Base-by-base conservation (phyloP, 2,329 filamentous ascomycete species). In the Cordyceps militaris region DNA sequence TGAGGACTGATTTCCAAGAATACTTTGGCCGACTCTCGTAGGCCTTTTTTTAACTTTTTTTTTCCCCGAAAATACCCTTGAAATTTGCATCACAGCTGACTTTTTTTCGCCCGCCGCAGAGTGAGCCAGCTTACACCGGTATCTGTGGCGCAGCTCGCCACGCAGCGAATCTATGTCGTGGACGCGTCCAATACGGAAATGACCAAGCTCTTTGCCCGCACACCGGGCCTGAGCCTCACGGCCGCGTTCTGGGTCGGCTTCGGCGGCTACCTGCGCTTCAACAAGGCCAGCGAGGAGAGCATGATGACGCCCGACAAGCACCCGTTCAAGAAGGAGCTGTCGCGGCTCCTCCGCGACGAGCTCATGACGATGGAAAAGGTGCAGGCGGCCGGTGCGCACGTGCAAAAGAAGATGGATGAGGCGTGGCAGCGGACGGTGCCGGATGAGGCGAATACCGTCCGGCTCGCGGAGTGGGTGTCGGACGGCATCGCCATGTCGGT, bases 241-340 rank as follows among this genome's bases (percentile, higher is more conserved):
- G 53, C 53, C 9, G 53, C 53, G 3, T 56, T 56, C 24, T 56
- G 53, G 53, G 24, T 56, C 23, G 53, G 53, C 14, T 56, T 56
- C 13, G 53, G 53, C 32, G 53, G 53, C n/a, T 56, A 56, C 13
- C 16, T 56, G 32, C 43, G 32, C 23, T 56, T 56, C 24, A 56
- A 56, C 43, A 56, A 56, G 53, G 53, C 53, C n/a, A 56, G 53
- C 24, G 43, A 56, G 32, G 32, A 56, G 43, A 48, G 53, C 3
- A 56, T 56, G 53, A 56, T 56, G 53, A 56, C 53, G 6, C 53
- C 53, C 3, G 53, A 56, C 23, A 56, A 56, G 53, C 53, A 56
- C 23, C 53, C 53, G 7, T 56, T 56, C 34, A 56, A 56, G 34
- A 56, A 48, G 43, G 53, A 56, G 30, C n/a, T 56, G 32, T 56